These are phyloP conservation scores for Chrysosporium keratinophilum DNA, from an alignment of 2,329 filamentous ascomycete species.

Conservation along the genomic window DNA sequence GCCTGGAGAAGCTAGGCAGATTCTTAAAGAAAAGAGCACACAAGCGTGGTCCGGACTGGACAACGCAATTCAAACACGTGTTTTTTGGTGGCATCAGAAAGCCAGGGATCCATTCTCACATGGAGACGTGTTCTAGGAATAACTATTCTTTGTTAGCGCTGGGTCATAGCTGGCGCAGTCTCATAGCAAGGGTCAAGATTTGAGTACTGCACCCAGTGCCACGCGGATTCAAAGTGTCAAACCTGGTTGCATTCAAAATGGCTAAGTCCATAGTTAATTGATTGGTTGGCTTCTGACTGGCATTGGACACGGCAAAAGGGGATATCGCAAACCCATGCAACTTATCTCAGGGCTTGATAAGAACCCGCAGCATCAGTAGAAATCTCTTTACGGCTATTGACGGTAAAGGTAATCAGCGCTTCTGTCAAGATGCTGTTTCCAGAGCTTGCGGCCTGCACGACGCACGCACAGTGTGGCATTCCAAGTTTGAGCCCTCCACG, in stretches of 20 bases:
- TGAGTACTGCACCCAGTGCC: neutral
- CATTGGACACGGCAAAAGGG: neutral
- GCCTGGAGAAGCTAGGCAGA: too few species aligned
- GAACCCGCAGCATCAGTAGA: slow-evolving; percentile 48
- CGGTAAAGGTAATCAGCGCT: slow-evolving; percentile 49
- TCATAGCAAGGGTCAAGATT: slow-evolving; percentile 1
- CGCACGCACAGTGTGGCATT: slow-evolving; percentile 43
- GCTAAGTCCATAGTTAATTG: neutral
- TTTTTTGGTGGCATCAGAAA: too few species aligned
- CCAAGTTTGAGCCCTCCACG: slow-evolving; percentile 45
- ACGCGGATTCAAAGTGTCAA: neutral
- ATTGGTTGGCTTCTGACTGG: neutral
- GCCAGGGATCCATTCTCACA: too few species aligned
- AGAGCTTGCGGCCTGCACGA: slow-evolving; percentile 42
- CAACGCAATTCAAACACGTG: too few species aligned
- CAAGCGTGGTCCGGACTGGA: too few species aligned
- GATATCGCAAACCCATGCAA: slow-evolving; percentile 34
- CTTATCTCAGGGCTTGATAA: slow-evolving; percentile 48
- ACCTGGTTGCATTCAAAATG: neutral
- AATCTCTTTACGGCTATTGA: slow-evolving; percentile 47
- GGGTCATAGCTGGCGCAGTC: too few species aligned
- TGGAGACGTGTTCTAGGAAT: too few species aligned
- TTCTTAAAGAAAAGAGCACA: too few species aligned
- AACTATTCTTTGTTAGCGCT: too few species aligned
- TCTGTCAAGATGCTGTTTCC: slow-evolving; percentile 55